Evolutionary conservation across 768 basidiomycete genomes (phyloP).

Genomic region (Rhodotorula kratochvilovae): DNA sequence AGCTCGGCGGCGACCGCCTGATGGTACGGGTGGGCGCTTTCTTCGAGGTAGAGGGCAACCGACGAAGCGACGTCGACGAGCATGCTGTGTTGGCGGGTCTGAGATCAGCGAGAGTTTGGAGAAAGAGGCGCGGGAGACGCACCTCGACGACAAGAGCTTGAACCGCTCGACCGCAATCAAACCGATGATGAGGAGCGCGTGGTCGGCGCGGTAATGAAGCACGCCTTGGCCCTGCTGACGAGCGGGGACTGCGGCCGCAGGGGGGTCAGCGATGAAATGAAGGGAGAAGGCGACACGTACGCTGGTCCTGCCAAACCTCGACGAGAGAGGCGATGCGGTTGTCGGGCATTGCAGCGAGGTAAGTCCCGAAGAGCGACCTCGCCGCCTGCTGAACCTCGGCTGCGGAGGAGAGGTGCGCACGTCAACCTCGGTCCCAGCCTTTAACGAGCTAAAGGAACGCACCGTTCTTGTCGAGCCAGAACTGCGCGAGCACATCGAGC

Average conservation of each 20-base stretch:
- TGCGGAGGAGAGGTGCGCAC: slow-evolving; percentile 41
- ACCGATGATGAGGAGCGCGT: slow-evolving; percentile 75
- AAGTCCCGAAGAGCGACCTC: slow-evolving; percentile 70
- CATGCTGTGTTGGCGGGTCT: slow-evolving; percentile 53
- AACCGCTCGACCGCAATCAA: slow-evolving; percentile 77
- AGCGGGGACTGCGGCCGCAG: slow-evolving; percentile 7
- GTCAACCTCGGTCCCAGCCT: background rate
- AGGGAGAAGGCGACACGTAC: background rate
- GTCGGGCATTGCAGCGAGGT: slow-evolving; percentile 64
- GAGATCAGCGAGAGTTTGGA: background rate
- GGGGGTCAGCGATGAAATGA: background rate
- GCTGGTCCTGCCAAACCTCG: slow-evolving; percentile 11
- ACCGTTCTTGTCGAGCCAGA: slow-evolving; percentile 76
- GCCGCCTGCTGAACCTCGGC: slow-evolving; percentile 74
- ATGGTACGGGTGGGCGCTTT: slow-evolving; percentile 52
- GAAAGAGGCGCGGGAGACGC: slow-evolving; percentile 28
- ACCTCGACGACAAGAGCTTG: slow-evolving; percentile 69
- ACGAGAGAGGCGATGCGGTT: slow-evolving; percentile 55
- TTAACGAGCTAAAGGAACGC: slow-evolving; percentile 41
- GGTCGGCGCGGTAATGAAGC: slow-evolving; percentile 54
- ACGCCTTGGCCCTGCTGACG: background rate
- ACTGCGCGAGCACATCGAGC: slow-evolving; percentile 64
- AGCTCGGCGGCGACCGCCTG: slow-evolving; percentile 78
- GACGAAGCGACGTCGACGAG: slow-evolving; percentile 82
- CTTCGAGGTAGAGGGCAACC: slow-evolving; percentile 69